Base-by-base conservation (phyloP, 331 rosid genomes). In the Prunus yedoensis region DNA sequence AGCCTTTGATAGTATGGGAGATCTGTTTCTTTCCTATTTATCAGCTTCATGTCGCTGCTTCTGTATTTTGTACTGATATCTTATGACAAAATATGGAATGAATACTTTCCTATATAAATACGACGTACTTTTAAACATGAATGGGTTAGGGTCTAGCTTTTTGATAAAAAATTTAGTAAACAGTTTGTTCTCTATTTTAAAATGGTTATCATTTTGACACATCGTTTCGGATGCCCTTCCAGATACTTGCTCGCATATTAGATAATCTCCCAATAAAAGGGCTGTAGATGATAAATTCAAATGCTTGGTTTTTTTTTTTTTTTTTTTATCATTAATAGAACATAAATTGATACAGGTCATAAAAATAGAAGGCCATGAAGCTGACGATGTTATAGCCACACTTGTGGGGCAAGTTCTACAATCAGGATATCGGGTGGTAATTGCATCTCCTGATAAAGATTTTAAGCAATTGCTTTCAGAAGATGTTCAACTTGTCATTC, bases 391-490 rank as follows among this genome's bases (percentile, higher is more conserved):
- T 81, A 89, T 94, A 45, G 97, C 99, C 43, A 89, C 97, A 80
- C 93, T 94, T 56, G 87, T 73, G 25, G 91, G 75, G 76, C 90
- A 92, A 85, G 97, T 80, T 86, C 82, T 91, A 59, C 81, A 53
- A 56, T 77, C 80, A 78, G 93, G 91, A 68, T 81, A 82, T 65
- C 82, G 61, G 32, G 96, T 86, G 74, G 97, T 89, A 45, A 87
- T 94, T 74, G 97, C 95, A 47, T 94, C 99, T 18, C 97, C 97
- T 30, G 99, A 94, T 85, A 92, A 94, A 80, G 97, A 94, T 88
- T 94, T 94, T 82, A 91, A 92, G 86, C 97, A 94, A 78, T 87
- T 94, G 85, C 90, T 94, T 73, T 92, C 96, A 46, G 95, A 94
- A 20, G 87, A 89, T 81, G 96, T 92, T 62, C 95, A 91, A 78